Base-by-base conservation (phyloP, 2,329 filamentous ascomycete genomes). In the Neobulgaria alba region DNA sequence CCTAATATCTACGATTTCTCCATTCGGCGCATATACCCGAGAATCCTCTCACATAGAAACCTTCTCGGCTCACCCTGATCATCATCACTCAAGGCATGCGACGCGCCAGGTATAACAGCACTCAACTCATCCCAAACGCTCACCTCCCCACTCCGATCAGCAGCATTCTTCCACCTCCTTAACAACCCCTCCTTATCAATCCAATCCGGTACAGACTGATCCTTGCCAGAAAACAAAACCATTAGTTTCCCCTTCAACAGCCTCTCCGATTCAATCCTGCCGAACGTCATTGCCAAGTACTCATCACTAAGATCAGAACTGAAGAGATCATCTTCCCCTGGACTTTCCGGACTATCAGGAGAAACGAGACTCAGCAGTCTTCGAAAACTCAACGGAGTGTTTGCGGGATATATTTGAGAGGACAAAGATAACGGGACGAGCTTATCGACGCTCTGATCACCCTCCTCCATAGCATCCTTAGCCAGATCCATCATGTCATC, bases 281-380 rank as follows among this genome's bases (percentile, higher is more conserved):
- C 80, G 62, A 84, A 85, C 0, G 75, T 78, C 17, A 57, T 57
- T 41, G 57, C 51, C 29, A 83, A 57, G 19, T 66, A 60, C 39
- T 68, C 61, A 30, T 76, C 71, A 0, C 52, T 57, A 20, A 83
- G 59, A 60, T 85, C 81, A 8, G 70, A 74, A 40, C 74, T 79
- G 61, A 85, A 85, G 48, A 78, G 75, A 57, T 85, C 81, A 58
- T 85, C 81, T 34, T 74, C 73, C 3, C 73, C 74, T 18, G 69
- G 68, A 37, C 67, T 61, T 33, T 67, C 64, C 0, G 74, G 74
- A 16, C 68, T 73, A 61, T 62, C 47, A 51, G 46, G 30, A 29
- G 19, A 21, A 0, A 71, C 65, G 5, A 84, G 62, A 35, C 73
- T 75, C 29, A 79, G 57, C 58, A 77, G 81, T 32, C 79, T 59